Percentiles rank a stretch among this genome's conserved stretches.
Evolutionary conservation across 2,329 filamentous ascomycete genomes (phyloP).

Genomic region (Trichoderma brevicompactum): DNA sequence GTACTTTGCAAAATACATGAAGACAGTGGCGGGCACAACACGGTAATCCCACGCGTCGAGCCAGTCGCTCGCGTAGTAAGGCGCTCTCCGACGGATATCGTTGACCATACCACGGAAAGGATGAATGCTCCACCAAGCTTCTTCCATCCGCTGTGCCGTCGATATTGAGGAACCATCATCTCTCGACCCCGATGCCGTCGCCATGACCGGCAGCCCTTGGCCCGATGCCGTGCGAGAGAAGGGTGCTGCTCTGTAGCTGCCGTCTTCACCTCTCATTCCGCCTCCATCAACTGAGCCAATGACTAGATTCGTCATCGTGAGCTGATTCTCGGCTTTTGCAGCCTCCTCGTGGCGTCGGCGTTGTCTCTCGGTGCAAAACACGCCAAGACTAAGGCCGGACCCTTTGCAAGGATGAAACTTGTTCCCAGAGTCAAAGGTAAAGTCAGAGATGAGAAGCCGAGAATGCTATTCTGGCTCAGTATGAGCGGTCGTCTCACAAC

Average conservation of each 20-base stretch:
- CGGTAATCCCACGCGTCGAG: constrained; percentile 87
- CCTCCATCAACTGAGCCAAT: background rate
- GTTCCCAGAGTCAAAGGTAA: background rate
- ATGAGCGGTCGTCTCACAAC: background rate
- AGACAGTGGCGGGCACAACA: constrained; percentile 82
- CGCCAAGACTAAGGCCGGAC: background rate
- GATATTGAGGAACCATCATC: background rate
- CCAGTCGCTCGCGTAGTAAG: constrained; percentile 84
- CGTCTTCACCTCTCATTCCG: background rate
- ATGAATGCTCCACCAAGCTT: constrained; percentile 72
- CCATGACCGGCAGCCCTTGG: background rate
- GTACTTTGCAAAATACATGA: constrained; percentile 96
- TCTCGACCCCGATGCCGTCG: background rate
- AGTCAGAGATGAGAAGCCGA: background rate
- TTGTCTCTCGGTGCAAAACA: background rate
- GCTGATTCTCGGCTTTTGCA: background rate
- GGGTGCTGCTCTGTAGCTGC: background rate
- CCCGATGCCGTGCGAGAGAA: background rate
- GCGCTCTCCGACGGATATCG: constrained; percentile 73
- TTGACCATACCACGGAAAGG: constrained; percentile 80
- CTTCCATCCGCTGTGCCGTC: constrained; percentile 11
- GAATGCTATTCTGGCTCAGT: background rate
- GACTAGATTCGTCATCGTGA: background rate
- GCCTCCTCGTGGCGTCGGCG: background rate
- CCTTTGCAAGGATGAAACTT: background rate